Evolutionary conservation across 2,329 filamentous ascomycete species (phyloP).

Genomic region (Calonectria montana): DNA sequence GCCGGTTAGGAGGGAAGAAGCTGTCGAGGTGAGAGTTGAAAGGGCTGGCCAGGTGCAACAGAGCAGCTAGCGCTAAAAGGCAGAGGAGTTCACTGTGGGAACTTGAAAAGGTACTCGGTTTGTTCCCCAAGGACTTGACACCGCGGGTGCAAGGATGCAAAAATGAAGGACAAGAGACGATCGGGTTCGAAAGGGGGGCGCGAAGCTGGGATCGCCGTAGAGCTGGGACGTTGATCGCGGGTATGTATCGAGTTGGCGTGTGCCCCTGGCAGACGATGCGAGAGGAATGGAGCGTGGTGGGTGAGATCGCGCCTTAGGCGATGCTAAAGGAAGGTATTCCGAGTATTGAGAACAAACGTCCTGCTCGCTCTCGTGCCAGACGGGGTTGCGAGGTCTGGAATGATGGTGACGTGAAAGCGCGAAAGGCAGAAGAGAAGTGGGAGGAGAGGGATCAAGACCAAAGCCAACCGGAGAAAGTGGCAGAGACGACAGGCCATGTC

Average conservation of each 20-base stretch:
- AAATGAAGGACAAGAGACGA: slow-evolving; percentile 18
- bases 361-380: slow-evolving; percentile 47
- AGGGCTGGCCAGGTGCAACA: slow-evolving; percentile 41
- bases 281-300: slow-evolving; percentile 30
- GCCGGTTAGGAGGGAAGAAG: slow-evolving; percentile 32
- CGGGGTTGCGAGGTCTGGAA: slow-evolving; percentile 47
- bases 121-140: slow-evolving; percentile 34
- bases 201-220: background rate
- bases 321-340: slow-evolving; percentile 30
- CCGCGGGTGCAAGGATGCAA: slow-evolving; percentile 40
- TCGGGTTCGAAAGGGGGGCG: background rate
- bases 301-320: slow-evolving; percentile 31
- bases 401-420: slow-evolving; percentile 34
- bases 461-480: slow-evolving; percentile 29
- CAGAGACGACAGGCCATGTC: slow-evolving; percentile 22
- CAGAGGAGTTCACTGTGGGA: slow-evolving; percentile 34
- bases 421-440: slow-evolving; percentile 25
- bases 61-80: slow-evolving; percentile 33
- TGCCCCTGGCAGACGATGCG: slow-evolving; percentile 30
- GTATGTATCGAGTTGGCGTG: slow-evolving; percentile 11
- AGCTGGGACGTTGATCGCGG: background rate
- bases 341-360: slow-evolving; percentile 36
- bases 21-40: slow-evolving; percentile 31
- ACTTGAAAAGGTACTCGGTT: slow-evolving; percentile 12
- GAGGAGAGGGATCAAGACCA: slow-evolving; percentile 27